These are phyloP conservation scores for Linnemannia hyalina DNA, from an alignment of 192 early-diverging fungal species.

Conservation along the genomic window DNA sequence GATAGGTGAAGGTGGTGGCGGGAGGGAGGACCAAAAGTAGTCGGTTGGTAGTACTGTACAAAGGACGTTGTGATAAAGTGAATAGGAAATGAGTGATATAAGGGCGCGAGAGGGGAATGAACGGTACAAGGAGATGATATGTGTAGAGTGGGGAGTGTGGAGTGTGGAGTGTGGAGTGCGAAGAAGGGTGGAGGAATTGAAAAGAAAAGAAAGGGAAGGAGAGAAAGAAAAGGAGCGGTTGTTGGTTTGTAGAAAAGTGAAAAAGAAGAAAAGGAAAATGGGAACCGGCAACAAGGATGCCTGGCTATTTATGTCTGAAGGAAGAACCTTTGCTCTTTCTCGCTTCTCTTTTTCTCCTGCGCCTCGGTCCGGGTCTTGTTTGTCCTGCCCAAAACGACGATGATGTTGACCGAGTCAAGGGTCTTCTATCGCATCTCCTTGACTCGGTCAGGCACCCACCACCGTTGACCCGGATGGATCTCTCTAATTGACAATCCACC, in stretches of 20 bases:
- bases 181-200: not conserved
- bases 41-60: not conserved
- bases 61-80: not conserved
- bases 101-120: not conserved
- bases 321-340: not conserved
- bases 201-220: not conserved
- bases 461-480: too few relatives aligned
- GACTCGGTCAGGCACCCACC: not conserved
- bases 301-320: not conserved
- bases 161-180: not conserved
- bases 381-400: not conserved
- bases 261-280: not conserved
- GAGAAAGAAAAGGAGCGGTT: not conserved
- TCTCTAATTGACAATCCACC: not conserved
- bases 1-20: not conserved
- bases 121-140: not conserved
- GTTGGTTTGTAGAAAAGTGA: not conserved
- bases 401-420: not conserved
- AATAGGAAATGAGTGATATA: not conserved
- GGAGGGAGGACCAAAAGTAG: not conserved
- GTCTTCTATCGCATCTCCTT: not conserved
- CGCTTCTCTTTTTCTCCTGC: not conserved
- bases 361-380: not conserved
- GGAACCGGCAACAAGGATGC: not conserved
- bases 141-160: not conserved